Percentiles rank a stretch among this genome's conserved stretches.
These are phyloP conservation scores for Coemansia sp. DNA, from an alignment of 192 early-diverging fungal species.

Conservation along the genomic window DNA sequence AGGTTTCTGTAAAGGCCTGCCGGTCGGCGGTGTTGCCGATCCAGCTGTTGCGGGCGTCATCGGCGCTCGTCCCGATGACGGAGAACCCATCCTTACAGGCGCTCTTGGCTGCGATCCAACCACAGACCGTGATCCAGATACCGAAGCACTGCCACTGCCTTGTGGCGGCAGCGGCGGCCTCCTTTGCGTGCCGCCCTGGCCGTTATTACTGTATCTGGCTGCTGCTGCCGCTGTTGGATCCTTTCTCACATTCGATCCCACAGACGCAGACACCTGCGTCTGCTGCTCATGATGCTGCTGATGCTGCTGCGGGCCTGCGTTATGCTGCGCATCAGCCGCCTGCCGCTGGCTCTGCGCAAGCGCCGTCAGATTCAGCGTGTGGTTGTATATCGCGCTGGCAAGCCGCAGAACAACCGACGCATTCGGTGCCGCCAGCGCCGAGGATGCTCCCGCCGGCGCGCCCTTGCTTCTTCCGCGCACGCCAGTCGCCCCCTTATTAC, in stretches of 20 bases:
- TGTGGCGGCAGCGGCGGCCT: neutral
- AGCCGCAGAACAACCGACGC: constrained; percentile 44
- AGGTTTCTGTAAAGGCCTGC: neutral
- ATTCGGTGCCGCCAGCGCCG: constrained; percentile 15
- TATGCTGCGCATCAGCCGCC: neutral
- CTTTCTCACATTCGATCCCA: constrained; percentile 3
- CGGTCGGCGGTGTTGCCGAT: neutral
- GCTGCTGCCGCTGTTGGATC: neutral
- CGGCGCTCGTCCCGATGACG: neutral
- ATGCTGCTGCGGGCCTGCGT: neutral
- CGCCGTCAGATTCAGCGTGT: constrained; percentile 42
- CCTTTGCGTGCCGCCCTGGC: neutral
- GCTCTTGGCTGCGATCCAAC: neutral
- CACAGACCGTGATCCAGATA: neutral
- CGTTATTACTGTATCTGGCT: no score
- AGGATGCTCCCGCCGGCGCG: neutral
- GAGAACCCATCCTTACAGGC: neutral
- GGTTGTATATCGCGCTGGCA: constrained; percentile 54
- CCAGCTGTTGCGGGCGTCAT: neutral
- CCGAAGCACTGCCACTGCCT: neutral
- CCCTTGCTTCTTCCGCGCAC: constrained; percentile 11
- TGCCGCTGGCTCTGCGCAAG: constrained; percentile 30
- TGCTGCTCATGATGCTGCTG: constrained; percentile 7
- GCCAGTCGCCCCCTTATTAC: neutral
- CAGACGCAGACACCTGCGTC: neutral